phyloP scores from a whole-genome alignment of 2,329 filamentous ascomycete genomes.

The Akanthomyces dipterigenus region DNA sequence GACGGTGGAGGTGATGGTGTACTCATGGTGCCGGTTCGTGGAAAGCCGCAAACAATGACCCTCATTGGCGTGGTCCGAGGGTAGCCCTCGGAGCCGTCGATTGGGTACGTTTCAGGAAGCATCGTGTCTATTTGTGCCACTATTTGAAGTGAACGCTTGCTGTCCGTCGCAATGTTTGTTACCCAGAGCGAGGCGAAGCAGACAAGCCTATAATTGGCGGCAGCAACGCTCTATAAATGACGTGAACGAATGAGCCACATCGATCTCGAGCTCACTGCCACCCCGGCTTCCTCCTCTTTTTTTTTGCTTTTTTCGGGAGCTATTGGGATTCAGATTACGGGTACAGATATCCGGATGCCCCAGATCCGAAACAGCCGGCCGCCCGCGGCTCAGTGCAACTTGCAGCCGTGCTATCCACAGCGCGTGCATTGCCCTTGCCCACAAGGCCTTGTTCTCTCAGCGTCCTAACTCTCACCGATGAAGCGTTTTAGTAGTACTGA shows the following conservation, averaged over 20 bases:
- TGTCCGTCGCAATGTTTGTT: not conserved
- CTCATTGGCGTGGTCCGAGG: conserved; percentile 9
- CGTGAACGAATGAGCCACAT: not conserved
- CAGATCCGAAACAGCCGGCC: too few species aligned
- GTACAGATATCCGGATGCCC: too few species aligned
- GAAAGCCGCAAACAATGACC: conserved; percentile 9
- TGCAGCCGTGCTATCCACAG: not conserved
- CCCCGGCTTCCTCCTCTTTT: not conserved
- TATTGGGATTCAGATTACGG: not conserved
- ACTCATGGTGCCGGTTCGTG: conserved; percentile 11
- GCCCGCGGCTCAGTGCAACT: not conserved
- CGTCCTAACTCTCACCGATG: not conserved
- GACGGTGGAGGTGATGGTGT: not conserved
- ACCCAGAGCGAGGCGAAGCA: too few species aligned
- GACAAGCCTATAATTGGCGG: too few species aligned
- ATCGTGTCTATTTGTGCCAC: not conserved
- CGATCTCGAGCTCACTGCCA: not conserved
- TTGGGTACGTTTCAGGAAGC: conserved; percentile 3
- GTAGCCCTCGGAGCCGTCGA: conserved; percentile 11
- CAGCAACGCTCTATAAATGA: not conserved
- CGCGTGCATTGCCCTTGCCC: not conserved
- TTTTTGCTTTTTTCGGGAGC: not conserved
- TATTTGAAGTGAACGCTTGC: too few species aligned
- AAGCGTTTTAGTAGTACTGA: not conserved
- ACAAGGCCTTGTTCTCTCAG: not conserved